Evolutionary conservation across 2,329 filamentous ascomycete species (phyloP).

Genomic region (Aureobasidium musti): DNA sequence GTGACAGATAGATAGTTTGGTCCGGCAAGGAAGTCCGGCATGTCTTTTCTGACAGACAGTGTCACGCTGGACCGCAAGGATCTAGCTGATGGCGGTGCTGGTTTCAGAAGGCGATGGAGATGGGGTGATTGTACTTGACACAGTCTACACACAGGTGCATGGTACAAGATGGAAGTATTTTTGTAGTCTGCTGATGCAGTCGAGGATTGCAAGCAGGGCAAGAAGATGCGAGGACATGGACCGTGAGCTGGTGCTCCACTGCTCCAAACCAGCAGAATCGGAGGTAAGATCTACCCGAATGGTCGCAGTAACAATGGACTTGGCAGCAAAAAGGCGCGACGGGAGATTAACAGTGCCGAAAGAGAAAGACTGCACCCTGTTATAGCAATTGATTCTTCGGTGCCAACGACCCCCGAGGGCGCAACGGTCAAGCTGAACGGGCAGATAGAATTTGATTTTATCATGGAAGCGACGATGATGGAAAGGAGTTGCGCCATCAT

Average conservation of each 20-base stretch:
- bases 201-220: constrained; percentile 23
- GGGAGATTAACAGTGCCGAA: constrained; percentile 27
- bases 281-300: constrained; percentile 21
- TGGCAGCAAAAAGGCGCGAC: constrained; percentile 21
- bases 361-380: constrained; percentile 4
- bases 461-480: constrained; percentile 14
- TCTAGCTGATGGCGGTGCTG: constrained; percentile 18
- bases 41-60: constrained; percentile 4
- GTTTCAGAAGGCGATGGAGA: constrained; percentile 8
- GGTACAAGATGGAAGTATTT: constrained; percentile 16
- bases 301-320: constrained; percentile 17
- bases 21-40: constrained; percentile 25
- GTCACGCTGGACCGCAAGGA: background rate
- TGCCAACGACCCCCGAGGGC: constrained; percentile 1
- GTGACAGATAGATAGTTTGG: constrained; percentile 22
- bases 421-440: constrained; percentile 17
- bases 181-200: constrained; percentile 19
- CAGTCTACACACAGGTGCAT: constrained; percentile 14
- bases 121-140: constrained; percentile 12
- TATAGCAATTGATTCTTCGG: constrained; percentile 19
- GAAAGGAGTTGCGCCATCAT: constrained; percentile 20
- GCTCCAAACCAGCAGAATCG: constrained; percentile 1
- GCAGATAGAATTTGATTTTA: constrained; percentile 7
- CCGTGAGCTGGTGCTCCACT: constrained; percentile 16
- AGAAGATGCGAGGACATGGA: constrained; percentile 9